Percentiles rank a stretch among this genome's conserved stretches.
Conservation (phyloP, 2,329 filamentous ascomycete genomes). For the Penicillium griseofulvum region DNA sequence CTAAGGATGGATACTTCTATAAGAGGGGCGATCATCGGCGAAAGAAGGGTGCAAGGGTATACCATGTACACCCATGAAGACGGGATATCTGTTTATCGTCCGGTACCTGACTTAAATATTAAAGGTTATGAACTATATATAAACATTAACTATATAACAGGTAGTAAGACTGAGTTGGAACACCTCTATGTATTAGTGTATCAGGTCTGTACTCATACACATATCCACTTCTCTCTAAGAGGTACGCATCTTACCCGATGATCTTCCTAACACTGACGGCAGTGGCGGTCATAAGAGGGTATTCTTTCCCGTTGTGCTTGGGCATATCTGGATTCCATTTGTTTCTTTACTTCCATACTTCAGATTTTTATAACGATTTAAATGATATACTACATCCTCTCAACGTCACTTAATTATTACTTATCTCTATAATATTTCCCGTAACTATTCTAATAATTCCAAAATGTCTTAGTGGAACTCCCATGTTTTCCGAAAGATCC, state of each 20-base stretch:
- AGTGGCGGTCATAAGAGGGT: conserved; percentile 19
- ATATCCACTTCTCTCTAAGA: conserved; percentile 4
- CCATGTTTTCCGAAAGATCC: conserved; percentile 14
- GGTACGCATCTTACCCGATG: conserved; percentile 12
- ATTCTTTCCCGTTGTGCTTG: conserved; percentile 4
- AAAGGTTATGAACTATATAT: too few species aligned
- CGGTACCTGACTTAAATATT: not conserved
- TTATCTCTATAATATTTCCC: not conserved
- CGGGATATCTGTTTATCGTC: conserved; percentile 16
- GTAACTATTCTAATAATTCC: not conserved
- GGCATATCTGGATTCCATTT: conserved; percentile 14
- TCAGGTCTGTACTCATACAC: conserved; percentile 9
- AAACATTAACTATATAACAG: too few species aligned
- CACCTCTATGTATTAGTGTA: not conserved
- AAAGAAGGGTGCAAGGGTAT: conserved; percentile 1
- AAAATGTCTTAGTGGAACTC: conserved; percentile 13
- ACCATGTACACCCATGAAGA: conserved; percentile 7
- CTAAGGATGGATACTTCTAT: conserved; percentile 9
- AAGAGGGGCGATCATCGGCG: conserved; percentile 22
- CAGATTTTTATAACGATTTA: too few species aligned
- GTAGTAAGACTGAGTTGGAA: too few species aligned
- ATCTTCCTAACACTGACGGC: conserved; percentile 24
- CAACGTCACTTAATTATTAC: not conserved
- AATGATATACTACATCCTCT: not conserved
- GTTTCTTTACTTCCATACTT: conserved; percentile 7